Base-by-base conservation (phyloP, 2,329 filamentous ascomycete species). In the Chaetoscypha palmicola region DNA sequence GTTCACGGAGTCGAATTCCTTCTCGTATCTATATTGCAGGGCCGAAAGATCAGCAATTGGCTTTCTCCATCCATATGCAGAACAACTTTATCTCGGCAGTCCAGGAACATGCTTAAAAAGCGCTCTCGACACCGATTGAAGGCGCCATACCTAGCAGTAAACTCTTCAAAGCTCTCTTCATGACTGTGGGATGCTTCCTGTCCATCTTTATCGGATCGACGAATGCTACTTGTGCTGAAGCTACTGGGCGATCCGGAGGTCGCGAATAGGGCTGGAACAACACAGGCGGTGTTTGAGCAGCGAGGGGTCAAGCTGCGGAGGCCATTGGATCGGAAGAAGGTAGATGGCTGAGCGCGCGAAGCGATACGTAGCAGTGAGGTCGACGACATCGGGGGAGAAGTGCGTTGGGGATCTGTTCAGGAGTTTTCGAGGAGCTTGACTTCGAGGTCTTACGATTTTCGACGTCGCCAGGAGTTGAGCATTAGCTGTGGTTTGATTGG, bases 81-180 rank as follows among this genome's bases (percentile, higher is more conserved):
- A 33, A 42, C 42, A 46, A 38, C 22, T n/a, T 30, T 33, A 46
- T 46, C 50, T 51, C 45, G 47, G 50, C 45, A 41, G 26, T 50
- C 48, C 37, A 48, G 47, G 45, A 53, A 50, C 42, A 36, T 50
- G 51, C 54, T 53, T 43, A 46, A 51, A 52, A 41, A 38, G 41
- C 47, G 39, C 33, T 19, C 21, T 30, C 32, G 11, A 3, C 3
- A 7, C 45, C 45, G 49, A 57, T 60, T 57, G 54, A 36, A 8
- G 10, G 26, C 38, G 26, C 49, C 56, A 70, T 86, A 98, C 92
- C 92, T 90, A 62, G 89, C 85, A 70, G 86, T 89, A 72, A 98
- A 98, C 75, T 97, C 90, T 76, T 98, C 92, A 62, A 95, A 98
- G 62, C 86, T 94, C 81, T 98, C 92, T 70, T 98, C 92, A 64